Evolutionary conservation across 2,329 filamentous ascomycete genomes (phyloP), one percentile per base, ranked within the genome.

Genomic region (Talaromyces verruculosus): DNA sequence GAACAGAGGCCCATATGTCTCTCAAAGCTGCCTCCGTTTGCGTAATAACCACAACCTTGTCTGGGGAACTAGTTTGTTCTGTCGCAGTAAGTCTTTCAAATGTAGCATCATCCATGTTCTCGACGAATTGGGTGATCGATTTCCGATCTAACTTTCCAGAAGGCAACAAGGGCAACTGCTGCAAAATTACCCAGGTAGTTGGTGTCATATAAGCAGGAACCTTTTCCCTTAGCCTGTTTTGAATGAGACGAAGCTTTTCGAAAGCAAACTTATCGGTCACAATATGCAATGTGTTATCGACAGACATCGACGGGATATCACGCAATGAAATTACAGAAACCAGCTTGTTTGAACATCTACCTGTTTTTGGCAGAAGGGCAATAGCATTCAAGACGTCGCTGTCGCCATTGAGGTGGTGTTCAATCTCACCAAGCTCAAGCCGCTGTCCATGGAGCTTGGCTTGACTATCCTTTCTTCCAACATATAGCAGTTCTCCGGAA

Each of bases 371-470:
- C 11, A 59, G 22, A 47, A 61, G 41, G 8, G 65, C 49, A 61
- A 63, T 61, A 68, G 25, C 77, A 37, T 68, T 65, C 22, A 63
- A 80, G 33, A 84, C 80, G 0, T 84, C 76, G 3, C 77, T 78
- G 6, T 73, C 68, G 1, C 72, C 72, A 0, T 73, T 68, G 1
- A 74, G 72, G 17, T 78, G 67, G 43, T 71, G 74, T 64, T 81
- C 79, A 15, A 81, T 75, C 65, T 80, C 79, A 1, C 76, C 79
- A 5, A 80, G 73, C 65, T 81, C 79, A 15, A 81, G 73, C 53
- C 79, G 77, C 55, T 81, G 79, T 15, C 79, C 79, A 17, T 77
- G 74, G 4, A 81, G 39, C 64, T 81, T 81, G 60, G 80, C 77
- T 65, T 80, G 79, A 0, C 73, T 75, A 55, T 77, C 75, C 64